Percentiles rank a stretch among this genome's conserved stretches.
phyloP scores from a whole-genome alignment of 768 basidiomycete genomes.

The Royoungia palumana region DNA sequence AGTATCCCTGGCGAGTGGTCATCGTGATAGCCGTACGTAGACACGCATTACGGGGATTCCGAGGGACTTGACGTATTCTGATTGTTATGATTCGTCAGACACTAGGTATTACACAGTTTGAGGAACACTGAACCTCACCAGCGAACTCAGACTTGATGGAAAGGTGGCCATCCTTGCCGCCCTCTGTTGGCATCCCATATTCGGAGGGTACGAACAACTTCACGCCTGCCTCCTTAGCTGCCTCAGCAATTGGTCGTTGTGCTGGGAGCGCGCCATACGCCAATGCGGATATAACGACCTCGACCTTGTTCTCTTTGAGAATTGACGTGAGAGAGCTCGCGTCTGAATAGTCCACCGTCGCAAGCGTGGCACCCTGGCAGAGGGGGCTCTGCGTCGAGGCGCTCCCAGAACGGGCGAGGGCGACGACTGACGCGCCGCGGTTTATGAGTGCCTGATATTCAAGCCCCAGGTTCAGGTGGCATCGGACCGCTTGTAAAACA shows the following conservation, averaged over 20 bases:
- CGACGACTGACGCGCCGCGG: slow-evolving; percentile 25
- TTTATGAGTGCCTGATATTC: slow-evolving; percentile 19
- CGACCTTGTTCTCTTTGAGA: slow-evolving; percentile 30
- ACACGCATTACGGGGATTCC: slow-evolving; percentile 31
- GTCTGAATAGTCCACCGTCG: slow-evolving; percentile 28
- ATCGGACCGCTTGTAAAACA: not conserved
- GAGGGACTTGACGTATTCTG: slow-evolving; percentile 30
- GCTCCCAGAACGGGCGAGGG: slow-evolving; percentile 23
- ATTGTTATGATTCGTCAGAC: not conserved
- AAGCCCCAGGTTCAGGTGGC: not conserved
- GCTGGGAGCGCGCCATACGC: slow-evolving; percentile 24
- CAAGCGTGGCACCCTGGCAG: slow-evolving; percentile 27
- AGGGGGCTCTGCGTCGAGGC: slow-evolving; percentile 13
- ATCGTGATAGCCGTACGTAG: slow-evolving; percentile 25
- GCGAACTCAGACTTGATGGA: slow-evolving; percentile 29
- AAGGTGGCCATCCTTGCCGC: slow-evolving; percentile 24
- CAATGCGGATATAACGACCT: slow-evolving; percentile 35
- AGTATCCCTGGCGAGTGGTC: not conserved
- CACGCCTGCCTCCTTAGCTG: slow-evolving; percentile 36
- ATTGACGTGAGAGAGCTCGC: slow-evolving; percentile 23
- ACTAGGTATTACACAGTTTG: not conserved
- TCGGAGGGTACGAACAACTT: slow-evolving; percentile 40
- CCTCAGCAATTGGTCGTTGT: slow-evolving; percentile 31
- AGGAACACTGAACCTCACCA: slow-evolving; percentile 12
- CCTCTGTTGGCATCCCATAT: slow-evolving; percentile 35